Percentiles rank a stretch among this genome's conserved stretches.
These are phyloP conservation scores for Rehmannia glutinosa DNA, from an alignment of 257 asterid genomes.

Conservation along the genomic window DNA sequence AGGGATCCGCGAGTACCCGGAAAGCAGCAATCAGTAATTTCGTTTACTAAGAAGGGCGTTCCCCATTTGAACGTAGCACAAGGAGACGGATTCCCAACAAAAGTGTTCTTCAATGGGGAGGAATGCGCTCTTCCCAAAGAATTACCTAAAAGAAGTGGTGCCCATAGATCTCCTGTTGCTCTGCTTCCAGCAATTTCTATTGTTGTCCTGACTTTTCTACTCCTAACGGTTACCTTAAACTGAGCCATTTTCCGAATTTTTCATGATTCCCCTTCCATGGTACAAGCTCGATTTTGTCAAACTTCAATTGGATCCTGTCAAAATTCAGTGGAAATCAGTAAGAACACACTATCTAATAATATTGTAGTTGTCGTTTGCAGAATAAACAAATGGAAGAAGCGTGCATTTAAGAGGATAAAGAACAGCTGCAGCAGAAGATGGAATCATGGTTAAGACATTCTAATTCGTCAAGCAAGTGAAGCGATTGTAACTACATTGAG, in stretches of 20 bases:
- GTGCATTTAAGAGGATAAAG: not conserved
- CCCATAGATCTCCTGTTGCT: constrained; percentile 15
- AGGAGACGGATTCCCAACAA: constrained; percentile 93
- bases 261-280: not conserved
- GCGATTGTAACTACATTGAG: too few relatives aligned
- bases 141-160: constrained; percentile 35
- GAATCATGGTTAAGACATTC: too few relatives aligned
- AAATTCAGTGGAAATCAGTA: not conserved
- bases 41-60: constrained; percentile 57
- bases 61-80: constrained; percentile 25
- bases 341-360: not conserved
- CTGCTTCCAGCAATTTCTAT: constrained; percentile 32
- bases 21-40: constrained; percentile 81
- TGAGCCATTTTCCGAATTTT: not conserved
- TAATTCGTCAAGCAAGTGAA: too few relatives aligned
- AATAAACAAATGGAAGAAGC: not conserved
- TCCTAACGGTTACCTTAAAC: constrained; percentile 32
- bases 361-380: not conserved
- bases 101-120: constrained; percentile 77
- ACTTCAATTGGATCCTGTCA: not conserved
- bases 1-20: constrained; percentile 78
- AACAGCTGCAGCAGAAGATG: not conserved
- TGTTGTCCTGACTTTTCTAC: constrained; percentile 36
- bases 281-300: not conserved
- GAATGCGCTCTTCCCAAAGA: constrained; percentile 74